Percentiles rank a stretch among this genome's conserved stretches.
phyloP scores from a whole-genome alignment of 345 rosid genomes.

The Chamaenerion angustifolium region DNA sequence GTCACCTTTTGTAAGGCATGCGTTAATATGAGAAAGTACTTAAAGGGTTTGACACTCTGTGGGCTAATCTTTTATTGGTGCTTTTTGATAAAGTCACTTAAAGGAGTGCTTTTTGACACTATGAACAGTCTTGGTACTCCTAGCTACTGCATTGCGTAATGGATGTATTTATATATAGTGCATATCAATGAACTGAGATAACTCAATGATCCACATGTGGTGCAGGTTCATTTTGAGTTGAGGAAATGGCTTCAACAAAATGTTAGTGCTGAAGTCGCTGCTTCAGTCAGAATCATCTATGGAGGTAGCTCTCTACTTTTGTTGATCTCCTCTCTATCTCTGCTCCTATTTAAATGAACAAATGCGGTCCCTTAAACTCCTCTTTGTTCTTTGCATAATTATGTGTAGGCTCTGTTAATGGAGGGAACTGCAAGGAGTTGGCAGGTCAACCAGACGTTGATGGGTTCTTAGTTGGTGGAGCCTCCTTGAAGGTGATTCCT shows the following conservation, averaged over 20 bases:
- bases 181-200: background rate
- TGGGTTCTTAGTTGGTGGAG: conserved; percentile 91
- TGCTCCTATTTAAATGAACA: too few species aligned
- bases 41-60: too few species aligned
- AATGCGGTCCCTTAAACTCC: too few species aligned
- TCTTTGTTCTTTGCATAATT: too few species aligned
- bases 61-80: background rate
- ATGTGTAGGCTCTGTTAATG: conserved; percentile 62
- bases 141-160: background rate
- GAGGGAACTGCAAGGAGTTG: conserved; percentile 74
- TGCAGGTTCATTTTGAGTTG: conserved; percentile 63
- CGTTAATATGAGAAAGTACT: too few species aligned
- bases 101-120: too few species aligned
- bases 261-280: conserved; percentile 54
- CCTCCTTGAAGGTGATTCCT: conserved; percentile 54
- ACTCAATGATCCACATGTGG: conserved; percentile 1
- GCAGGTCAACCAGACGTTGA: conserved; percentile 63
- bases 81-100: too few species aligned
- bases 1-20: background rate
- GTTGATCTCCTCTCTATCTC: background rate
- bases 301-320: conserved; percentile 46
- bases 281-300: conserved; percentile 63
- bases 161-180: too few species aligned
- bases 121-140: too few species aligned
- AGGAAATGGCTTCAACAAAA: conserved; percentile 81